Evolutionary conservation across 345 rosid species (phyloP).

Genomic region (Eucalyptus marginata): DNA sequence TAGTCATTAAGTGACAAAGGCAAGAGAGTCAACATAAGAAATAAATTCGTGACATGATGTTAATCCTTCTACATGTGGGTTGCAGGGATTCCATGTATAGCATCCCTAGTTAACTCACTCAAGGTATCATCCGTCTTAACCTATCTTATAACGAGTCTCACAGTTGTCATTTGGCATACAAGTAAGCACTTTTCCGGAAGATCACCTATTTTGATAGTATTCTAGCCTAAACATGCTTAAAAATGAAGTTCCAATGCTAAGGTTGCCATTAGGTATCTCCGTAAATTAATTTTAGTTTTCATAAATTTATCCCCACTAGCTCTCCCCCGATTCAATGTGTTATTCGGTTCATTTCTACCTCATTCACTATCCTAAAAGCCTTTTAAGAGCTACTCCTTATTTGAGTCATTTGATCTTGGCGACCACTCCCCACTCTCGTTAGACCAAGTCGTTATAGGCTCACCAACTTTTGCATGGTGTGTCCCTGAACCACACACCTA

Average conservation of each 20-base stretch:
- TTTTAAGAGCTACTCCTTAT: not conserved
- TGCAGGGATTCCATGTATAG: not conserved
- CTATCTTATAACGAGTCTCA: fast-evolving
- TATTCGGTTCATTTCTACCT: fast-evolving
- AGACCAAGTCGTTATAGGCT: fast-evolving
- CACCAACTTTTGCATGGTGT: not conserved
- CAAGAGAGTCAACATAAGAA: not conserved
- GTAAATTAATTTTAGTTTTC: too few species aligned
- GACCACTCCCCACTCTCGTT: fast-evolving
- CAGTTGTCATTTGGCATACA: not conserved
- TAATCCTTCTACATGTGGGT: not conserved
- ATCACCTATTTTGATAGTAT: not conserved
- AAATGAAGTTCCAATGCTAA: not conserved
- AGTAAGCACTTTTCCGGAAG: not conserved
- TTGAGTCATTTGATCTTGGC: not conserved
- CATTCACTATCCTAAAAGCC: too few species aligned
- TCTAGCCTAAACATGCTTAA: fast-evolving
- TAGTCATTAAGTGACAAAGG: too few species aligned
- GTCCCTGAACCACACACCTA: not conserved
- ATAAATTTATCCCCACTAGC: too few species aligned
- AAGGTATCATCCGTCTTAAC: fast-evolving
- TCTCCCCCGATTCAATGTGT: too few species aligned
- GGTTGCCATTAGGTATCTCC: not conserved
- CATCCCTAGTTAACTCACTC: not conserved
- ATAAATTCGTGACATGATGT: not conserved